Percentiles rank a stretch among this genome's conserved stretches.
Evolutionary conservation across 352 stramenopile species (phyloP).

Genomic region (Globisporangium echinulatum): DNA sequence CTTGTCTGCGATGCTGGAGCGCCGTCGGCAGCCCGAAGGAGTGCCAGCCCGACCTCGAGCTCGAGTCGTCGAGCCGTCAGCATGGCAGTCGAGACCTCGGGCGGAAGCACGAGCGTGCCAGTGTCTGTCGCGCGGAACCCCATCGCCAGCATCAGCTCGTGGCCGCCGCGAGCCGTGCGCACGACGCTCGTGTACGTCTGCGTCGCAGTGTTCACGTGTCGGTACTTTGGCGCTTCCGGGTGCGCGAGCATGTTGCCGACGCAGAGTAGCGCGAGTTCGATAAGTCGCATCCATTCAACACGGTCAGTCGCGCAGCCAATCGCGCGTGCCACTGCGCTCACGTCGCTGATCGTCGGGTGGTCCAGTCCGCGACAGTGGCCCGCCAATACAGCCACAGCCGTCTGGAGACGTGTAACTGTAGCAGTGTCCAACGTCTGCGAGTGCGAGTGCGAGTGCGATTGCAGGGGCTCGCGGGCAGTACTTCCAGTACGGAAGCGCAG

Average conservation of each 20-base stretch:
- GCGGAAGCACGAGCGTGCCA: conserved; percentile 27
- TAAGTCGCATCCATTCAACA: conserved; percentile 24
- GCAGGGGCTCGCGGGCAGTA: not conserved
- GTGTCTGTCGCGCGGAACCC: conserved; percentile 51
- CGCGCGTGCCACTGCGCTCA: conserved; percentile 41
- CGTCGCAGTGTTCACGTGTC: conserved; percentile 44
- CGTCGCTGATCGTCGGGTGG: conserved; percentile 34
- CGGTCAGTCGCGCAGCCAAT: conserved; percentile 14
- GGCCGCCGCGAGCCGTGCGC: conserved; percentile 22
- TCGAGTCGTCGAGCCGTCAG: conserved; percentile 38
- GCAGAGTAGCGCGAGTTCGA: conserved; percentile 41
- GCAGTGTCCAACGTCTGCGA: conserved; percentile 17
- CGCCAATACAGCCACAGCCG: conserved; percentile 28
- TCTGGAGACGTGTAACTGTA: conserved; percentile 27
- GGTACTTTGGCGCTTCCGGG: conserved; percentile 34
- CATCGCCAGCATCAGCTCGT: conserved; percentile 33
- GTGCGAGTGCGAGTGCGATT: too few relatives aligned
- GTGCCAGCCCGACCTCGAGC: conserved; percentile 29
- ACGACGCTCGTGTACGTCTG: conserved; percentile 41
- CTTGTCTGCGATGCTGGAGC: too few relatives aligned
- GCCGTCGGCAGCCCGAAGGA: not conserved
- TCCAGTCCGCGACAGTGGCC: conserved; percentile 42
- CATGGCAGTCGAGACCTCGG: conserved; percentile 14
- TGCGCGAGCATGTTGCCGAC: conserved; percentile 47
- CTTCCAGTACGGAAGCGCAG: conserved; percentile 38